Base-by-base conservation (phyloP, 352 stramenopile genomes). In the Globisporangium canariense region DNA sequence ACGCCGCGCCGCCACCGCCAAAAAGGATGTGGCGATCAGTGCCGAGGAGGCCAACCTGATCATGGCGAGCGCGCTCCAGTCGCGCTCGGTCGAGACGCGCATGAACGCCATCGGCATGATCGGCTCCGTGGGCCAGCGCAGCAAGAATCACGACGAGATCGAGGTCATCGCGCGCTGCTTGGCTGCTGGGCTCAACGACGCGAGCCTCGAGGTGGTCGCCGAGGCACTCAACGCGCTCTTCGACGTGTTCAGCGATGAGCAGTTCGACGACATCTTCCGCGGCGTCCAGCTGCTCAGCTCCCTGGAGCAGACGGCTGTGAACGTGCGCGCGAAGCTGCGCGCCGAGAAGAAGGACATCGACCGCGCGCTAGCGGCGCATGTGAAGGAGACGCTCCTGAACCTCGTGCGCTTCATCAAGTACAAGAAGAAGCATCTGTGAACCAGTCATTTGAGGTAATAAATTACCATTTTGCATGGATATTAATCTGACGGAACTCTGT, bases 331-430 rank as follows among this genome's bases (percentile, higher is more conserved):
- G 58, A 96, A 94, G 70, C 66, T 96, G 14, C 86, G 86, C 57
- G 83, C 75, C 18, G 88, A 96, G 60, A 75, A 86, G 52, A 90
- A 90, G 70, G 58, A 79, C 18, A 78, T 94, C 63, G 88, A 96
- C 60, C 86, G 88, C 49, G 84, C 79, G 30, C 68, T 96, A 9
- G 76, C 91, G 28, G 84, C 84, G 0, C 88, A 96, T 69, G 70
- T 94, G 41, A 94, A 94, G 71, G 88, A 96, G 70, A 93, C 86
- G 32, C 83, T 86, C 7, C 66, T 94, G 53, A 96, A 96, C 75
- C 78, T 96, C 65, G 68, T 84, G 58, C 86, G 88, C 47, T 96
- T 96, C 65, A 89, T 96, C 73, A 96, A 96, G 82, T 96, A 96
- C 82, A 96, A 96, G 79, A 94, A 94, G 77, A 89, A 85, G 69